Evolutionary conservation across 1,284 basidiomycete genomes (phyloP).

Genomic region (Ustilago tritici): DNA sequence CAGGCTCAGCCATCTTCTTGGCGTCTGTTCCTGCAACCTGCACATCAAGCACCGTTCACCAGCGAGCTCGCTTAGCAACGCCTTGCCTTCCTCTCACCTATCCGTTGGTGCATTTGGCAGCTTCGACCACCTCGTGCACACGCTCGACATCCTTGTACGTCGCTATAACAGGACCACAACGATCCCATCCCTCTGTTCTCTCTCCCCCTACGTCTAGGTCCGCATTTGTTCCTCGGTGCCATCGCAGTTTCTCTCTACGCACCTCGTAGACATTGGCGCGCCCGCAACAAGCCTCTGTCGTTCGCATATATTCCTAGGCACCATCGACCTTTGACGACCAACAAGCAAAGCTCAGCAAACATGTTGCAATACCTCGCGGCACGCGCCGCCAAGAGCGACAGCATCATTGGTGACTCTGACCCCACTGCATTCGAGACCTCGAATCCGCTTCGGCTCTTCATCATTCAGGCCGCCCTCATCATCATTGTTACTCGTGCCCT

Average conservation of each 20-base stretch:
- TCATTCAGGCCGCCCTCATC: conserved; percentile 77
- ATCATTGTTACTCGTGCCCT: conserved; percentile 81
- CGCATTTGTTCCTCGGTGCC: neutral
- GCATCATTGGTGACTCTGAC: conserved; percentile 77
- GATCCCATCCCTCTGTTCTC: neutral
- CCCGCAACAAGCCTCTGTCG: neutral
- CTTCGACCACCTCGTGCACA: neutral
- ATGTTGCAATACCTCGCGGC: conserved; percentile 35
- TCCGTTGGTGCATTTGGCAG: neutral
- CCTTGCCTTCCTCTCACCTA: neutral
- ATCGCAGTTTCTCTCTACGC: conserved; percentile 13
- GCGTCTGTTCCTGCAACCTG: neutral
- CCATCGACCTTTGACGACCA: neutral
- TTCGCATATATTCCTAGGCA: neutral
- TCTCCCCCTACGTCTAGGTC: neutral
- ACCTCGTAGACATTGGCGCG: conserved; percentile 9
- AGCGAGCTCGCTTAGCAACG: neutral
- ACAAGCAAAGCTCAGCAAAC: neutral
- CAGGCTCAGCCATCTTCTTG: conserved; percentile 1
- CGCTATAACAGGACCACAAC: neutral
- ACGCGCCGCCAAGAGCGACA: conserved; percentile 52
- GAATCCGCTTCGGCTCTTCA: conserved; percentile 84
- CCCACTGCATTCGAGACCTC: conserved; percentile 75
- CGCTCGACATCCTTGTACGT: neutral
- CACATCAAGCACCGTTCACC: neutral